Conservation (phyloP, 495 filamentous ascomycete species). For the Lasiosphaeriaceae sp. region DNA sequence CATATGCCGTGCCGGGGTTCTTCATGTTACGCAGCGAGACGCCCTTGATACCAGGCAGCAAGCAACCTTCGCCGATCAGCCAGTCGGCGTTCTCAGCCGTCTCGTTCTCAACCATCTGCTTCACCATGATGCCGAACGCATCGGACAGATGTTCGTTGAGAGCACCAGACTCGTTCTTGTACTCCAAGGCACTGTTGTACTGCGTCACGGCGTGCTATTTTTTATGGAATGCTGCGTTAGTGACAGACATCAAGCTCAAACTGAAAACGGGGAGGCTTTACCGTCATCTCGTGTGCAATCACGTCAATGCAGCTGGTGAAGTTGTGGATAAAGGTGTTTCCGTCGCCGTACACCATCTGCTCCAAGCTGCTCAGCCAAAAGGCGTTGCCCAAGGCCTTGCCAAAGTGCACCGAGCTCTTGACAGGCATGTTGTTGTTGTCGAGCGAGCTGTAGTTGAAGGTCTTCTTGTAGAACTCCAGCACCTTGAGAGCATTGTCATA, state of each 20-base stretch:
- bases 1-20: conserved; percentile 43
- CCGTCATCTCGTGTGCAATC: conserved; percentile 47
- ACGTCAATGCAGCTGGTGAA: conserved; percentile 43
- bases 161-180: conserved; percentile 40
- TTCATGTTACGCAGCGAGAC: conserved; percentile 45
- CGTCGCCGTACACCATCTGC: conserved; percentile 46
- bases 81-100: conserved; percentile 42
- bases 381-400: conserved; percentile 22
- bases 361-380: conserved; percentile 23
- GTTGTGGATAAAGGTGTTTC: conserved; percentile 36
- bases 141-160: conserved; percentile 51
- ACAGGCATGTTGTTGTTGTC: conserved; percentile 38
- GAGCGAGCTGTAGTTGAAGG: conserved; percentile 40
- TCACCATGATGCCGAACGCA: conserved; percentile 49
- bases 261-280: not conserved
- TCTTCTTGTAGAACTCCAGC: conserved; percentile 37
- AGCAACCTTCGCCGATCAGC: conserved; percentile 46
- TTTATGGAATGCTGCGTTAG: not conserved
- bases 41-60: conserved; percentile 35
- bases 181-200: conserved; percentile 37
- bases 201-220: conserved; percentile 40
- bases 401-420: conserved; percentile 40
- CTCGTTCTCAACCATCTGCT: conserved; percentile 43
- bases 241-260: not conserved
- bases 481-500: conserved; percentile 36